A percentile compares a stretch with the other conserved stretches of the same genome.
Evolutionary conservation across 345 rosid genomes (phyloP).

Genomic region (Litchi chinensis): DNA sequence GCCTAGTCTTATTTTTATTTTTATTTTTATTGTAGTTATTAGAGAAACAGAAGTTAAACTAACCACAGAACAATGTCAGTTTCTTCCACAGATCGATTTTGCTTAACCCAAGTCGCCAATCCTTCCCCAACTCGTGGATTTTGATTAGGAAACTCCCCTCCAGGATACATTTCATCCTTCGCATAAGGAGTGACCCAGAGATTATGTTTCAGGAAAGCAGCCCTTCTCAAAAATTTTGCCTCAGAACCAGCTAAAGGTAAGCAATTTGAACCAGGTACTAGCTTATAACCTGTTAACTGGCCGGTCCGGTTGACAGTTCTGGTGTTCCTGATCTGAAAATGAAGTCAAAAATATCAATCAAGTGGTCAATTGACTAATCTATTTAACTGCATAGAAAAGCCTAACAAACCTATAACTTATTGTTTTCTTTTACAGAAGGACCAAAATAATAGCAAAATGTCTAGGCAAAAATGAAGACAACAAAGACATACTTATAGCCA

Average conservation of each 20-base stretch:
- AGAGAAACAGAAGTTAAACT: constrained; percentile 25
- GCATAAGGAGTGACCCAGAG: constrained; percentile 75
- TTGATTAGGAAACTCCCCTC: constrained; percentile 81
- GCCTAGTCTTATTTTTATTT: too few species aligned
- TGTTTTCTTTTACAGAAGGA: not conserved
- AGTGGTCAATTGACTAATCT: not conserved
- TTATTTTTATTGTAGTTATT: not conserved
- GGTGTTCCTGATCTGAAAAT: constrained; percentile 61
- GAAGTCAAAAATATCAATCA: not conserved
- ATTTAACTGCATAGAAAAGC: not conserved
- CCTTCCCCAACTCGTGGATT: constrained; percentile 79
- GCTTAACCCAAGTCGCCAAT: constrained; percentile 72
- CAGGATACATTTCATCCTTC: constrained; percentile 64
- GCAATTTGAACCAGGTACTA: constrained; percentile 75
- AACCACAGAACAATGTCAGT: constrained; percentile 68
- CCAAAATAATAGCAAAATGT: not conserved
- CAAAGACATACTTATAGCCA: not conserved
- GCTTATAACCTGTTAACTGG: constrained; percentile 69
- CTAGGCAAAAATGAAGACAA: not conserved
- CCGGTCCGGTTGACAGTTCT: constrained; percentile 76
- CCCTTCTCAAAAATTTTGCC: constrained; percentile 67
- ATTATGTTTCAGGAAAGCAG: constrained; percentile 73
- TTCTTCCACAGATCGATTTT: constrained; percentile 70
- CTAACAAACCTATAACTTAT: not conserved
- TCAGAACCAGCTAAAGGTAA: constrained; percentile 71